Evolutionary conservation across 306 rosid species (phyloP), one percentile per base, ranked within the genome.

Genomic region (Vigna angularis): DNA sequence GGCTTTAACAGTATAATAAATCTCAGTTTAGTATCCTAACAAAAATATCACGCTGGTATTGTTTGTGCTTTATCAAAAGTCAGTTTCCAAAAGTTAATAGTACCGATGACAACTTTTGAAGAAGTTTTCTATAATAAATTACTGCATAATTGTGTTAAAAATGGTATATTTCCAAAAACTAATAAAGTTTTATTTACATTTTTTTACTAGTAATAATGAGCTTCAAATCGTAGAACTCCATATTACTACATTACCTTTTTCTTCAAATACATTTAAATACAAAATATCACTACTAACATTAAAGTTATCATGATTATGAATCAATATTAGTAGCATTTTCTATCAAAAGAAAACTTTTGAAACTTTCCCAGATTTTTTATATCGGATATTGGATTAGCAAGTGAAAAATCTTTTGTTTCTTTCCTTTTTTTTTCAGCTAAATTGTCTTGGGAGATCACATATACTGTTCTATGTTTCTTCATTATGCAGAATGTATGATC

Each of bases 51-150:
- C 13, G 45, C 45, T 20, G 38, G 38, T 6, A 42, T 42, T 12
- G 55, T n/a, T 6, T 24, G 11, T 17, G 36, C 50, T 66, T 47
- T 28, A 14, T 47, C 44, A 48, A 49, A 69, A 70, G 74, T 49
- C 38, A 14, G 59, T 70, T 70, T 49, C 26, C 13, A 30, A 51
- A 70, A 51, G 47, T 70, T 10, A 70, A 30, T n/a, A 70, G 51
- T 9, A 70, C 3, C n/a, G 22, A 4, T 28, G 15, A 49, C 2
- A 69, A 4, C 28, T 15, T 30, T 14, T 30, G 30, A 61, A 14
- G 66, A 61, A 61, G 44, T 15, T 30, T 14, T 30, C 22, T 32
- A 30, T 14, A 28, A 62, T 15, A 30, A 28, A 59, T 15, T 16
- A 9, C 67, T 62, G 16, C 8, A 62, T 26, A 69, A 26, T 48